Evolutionary conservation across 2,329 filamentous ascomycete species (phyloP).

Genomic region (Colletotrichum eremochloae): DNA sequence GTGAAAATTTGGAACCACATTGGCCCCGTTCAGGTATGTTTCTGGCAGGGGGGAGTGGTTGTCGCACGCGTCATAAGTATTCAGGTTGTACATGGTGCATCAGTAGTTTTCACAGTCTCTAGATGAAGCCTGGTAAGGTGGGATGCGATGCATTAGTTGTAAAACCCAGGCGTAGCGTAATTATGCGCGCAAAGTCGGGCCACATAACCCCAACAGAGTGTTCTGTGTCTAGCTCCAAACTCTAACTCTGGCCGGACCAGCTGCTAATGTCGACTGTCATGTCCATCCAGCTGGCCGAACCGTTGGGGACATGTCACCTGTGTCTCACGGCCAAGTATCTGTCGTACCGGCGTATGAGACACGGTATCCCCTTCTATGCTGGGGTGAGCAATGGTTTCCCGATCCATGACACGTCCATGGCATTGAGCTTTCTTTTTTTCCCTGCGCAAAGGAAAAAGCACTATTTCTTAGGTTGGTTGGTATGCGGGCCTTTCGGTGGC

Average conservation of each 20-base stretch:
- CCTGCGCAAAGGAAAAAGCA: not conserved
- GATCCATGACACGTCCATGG: not conserved
- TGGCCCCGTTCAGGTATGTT: not conserved
- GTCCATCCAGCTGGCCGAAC: too few relatives aligned
- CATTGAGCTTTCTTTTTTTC: not conserved
- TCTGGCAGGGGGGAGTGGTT: not conserved
- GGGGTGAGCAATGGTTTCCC: not conserved
- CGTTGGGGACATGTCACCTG: too few relatives aligned
- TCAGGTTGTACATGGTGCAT: not conserved
- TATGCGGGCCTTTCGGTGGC: too few relatives aligned
- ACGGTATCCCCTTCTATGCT: not conserved
- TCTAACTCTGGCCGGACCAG: too few relatives aligned
- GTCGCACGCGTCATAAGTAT: too few relatives aligned
- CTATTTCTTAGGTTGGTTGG: not conserved
- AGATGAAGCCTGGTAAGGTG: too few relatives aligned
- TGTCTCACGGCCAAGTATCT: too few relatives aligned
- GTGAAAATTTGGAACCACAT: not conserved
- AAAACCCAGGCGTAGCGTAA: too few relatives aligned
- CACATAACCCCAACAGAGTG: too few relatives aligned
- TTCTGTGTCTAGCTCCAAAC: too few relatives aligned
- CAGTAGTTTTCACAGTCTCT: not conserved
- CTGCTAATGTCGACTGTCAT: not conserved
- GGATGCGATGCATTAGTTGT: too few relatives aligned
- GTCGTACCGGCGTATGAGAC: not conserved
- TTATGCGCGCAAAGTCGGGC: too few relatives aligned